Percentiles rank a stretch among this genome's conserved stretches.
These are phyloP conservation scores for Raffaelea albimanens DNA, from an alignment of 2,329 filamentous ascomycete species.

Conservation along the genomic window DNA sequence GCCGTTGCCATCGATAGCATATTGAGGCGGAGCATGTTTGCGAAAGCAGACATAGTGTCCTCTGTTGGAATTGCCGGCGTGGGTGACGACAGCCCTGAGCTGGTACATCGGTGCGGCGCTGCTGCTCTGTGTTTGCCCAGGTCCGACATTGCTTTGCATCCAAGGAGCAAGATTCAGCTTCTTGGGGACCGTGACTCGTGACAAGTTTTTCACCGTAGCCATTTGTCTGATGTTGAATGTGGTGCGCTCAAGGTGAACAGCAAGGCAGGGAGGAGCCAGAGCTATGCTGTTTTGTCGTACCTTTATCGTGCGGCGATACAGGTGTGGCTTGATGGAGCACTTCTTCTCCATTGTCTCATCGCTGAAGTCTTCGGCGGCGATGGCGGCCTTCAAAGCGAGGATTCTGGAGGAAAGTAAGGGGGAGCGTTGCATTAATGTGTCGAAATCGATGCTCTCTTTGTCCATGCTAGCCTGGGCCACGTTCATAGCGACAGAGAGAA, in stretches of 20 bases:
- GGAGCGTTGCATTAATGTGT: too few relatives aligned
- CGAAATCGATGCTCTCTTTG: too few relatives aligned
- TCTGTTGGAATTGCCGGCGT: conserved; percentile 85
- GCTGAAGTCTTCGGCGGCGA: conserved; percentile 73
- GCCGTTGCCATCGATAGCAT: too few relatives aligned
- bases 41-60: conserved; percentile 93
- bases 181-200: conserved; percentile 67
- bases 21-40: conserved; percentile 45
- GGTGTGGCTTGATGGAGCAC: conserved; percentile 58
- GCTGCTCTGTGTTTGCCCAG: too few relatives aligned
- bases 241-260: conserved; percentile 84
- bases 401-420: conserved; percentile 47
- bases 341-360: conserved; percentile 54
- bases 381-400: conserved; percentile 54
- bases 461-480: too few relatives aligned
- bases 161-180: conserved; percentile 71
- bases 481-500: too few relatives aligned
- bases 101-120: conserved; percentile 58
- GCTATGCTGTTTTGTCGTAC: conserved; percentile 83
- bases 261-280: conserved; percentile 69
- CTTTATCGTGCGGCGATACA: conserved; percentile 70
- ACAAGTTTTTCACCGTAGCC: conserved; percentile 73
- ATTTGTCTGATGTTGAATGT: conserved; percentile 78
- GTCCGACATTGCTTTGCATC: too few relatives aligned
- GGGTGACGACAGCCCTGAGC: conserved; percentile 75